Base-by-base conservation (phyloP, 176 grass and related monocot species). In the Oropetium thomaeum region DNA sequence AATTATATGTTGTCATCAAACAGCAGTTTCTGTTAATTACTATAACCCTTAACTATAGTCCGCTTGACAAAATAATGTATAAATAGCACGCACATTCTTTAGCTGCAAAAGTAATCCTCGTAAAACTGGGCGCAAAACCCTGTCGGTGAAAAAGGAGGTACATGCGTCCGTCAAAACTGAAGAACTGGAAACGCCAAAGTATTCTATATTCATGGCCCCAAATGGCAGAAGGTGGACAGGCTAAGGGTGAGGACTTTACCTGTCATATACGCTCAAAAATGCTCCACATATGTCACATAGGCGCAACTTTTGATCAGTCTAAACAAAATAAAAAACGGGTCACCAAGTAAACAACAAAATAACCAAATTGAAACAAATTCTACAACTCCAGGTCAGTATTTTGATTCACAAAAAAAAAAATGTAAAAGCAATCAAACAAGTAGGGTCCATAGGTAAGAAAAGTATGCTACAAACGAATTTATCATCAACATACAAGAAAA, bases 231-330 rank as follows among this genome's bases (percentile, higher is more conserved):
- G 9, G 58, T 40, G 54, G 23, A 32, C 11, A 69, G 41, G 61
- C 22, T 42, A 84, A 71, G 77, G 29, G 55, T 54, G 26, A 78
- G 38, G 26, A 74, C 6, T 80, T 79, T 88, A 90, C 87, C 87
- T 93, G 69, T 90, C 91, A 62, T 88, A 93, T 15, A 93, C 78
- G 13, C 96, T 99, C 87, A 99, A 88, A 76, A 99, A 99, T 73
- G 96, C 96, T 78, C 96, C 96, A 86, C 96, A 99, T 82, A 95
- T 95, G 82, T 99, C 91, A 51, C 96, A 99, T 12, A 99, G 79
- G 22, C 96, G 87, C 75, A 99, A 74, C 83, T 99, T 99, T 83
- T 99, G 91, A 86, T 99, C 91, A 82, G 91, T 95, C 96, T 99
- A 80, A 82, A 76, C 49, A 76, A 79, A 60, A 31, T 73, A 85